Evolutionary conservation across 371 early-diverging fungal genomes (phyloP).

Genomic region (Mortierella sp.): DNA sequence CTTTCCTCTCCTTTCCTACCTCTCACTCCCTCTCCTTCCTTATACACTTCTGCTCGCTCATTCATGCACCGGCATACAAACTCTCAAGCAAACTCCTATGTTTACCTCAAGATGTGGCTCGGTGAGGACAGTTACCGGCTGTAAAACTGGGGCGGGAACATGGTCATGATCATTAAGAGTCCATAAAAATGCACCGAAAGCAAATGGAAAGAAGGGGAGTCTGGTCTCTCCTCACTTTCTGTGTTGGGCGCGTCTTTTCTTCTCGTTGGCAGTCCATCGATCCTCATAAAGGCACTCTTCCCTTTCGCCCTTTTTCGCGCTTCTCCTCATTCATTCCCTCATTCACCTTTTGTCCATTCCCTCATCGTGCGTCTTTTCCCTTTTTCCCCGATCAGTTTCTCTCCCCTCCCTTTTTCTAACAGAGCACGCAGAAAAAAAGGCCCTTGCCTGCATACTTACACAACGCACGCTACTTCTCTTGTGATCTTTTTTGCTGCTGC

Average conservation of each 20-base stretch:
- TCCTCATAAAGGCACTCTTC: neutral
- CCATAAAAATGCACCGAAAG: neutral
- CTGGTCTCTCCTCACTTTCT: neutral
- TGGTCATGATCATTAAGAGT: neutral
- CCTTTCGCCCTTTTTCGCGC: neutral
- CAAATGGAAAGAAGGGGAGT: neutral
- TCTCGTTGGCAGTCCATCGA: neutral
- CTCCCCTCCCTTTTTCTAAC: neutral
- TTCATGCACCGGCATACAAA: neutral
- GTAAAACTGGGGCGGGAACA: neutral
- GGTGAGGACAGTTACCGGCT: neutral
- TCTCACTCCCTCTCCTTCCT: neutral
- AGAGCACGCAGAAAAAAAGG: neutral
- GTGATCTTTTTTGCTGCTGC: neutral
- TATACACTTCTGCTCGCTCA: neutral
- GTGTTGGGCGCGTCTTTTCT: neutral
- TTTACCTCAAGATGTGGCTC: neutral
- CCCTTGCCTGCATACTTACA: neutral
- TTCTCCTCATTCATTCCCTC: neutral
- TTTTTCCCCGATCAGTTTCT: neutral
- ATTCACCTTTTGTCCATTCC: neutral
- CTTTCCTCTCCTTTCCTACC: neutral
- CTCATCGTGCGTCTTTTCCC: neutral
- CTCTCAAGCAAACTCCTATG: neutral
- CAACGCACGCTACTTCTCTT: neutral